phyloP scores from a whole-genome alignment of 2,329 filamentous ascomycete species.

The Aspergillus quadricinctus region DNA sequence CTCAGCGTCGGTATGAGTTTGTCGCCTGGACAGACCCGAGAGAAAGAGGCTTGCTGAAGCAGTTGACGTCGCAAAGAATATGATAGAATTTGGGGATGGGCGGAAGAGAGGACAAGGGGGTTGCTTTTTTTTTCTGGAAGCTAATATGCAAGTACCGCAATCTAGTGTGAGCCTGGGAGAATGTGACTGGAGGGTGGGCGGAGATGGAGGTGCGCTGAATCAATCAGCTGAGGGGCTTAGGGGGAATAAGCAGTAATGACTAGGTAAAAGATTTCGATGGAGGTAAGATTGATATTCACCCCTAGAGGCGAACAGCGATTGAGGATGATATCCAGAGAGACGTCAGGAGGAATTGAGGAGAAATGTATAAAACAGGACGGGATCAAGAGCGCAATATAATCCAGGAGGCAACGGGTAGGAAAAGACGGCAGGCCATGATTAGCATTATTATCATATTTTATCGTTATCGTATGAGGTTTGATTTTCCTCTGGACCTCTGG shows the following conservation, averaged over 20 bases:
- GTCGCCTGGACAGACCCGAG: slow-evolving; percentile 21
- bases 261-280: not conserved
- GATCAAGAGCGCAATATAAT: not conserved
- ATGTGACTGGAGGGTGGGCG: slow-evolving; percentile 5
- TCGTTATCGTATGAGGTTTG: slow-evolving; percentile 13
- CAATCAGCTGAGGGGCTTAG: slow-evolving; percentile 23
- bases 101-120: slow-evolving; percentile 13
- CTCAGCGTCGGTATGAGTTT: slow-evolving; percentile 8
- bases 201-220: slow-evolving; percentile 18
- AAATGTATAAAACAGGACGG: not conserved
- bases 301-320: not conserved
- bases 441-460: slow-evolving; percentile 15
- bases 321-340: not conserved
- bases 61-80: slow-evolving; percentile 10
- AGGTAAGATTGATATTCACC: not conserved
- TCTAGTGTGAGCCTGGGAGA: slow-evolving; percentile 14
- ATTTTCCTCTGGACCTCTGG: slow-evolving; percentile 12
- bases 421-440: slow-evolving; percentile 8
- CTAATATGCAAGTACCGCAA: slow-evolving; percentile 21
- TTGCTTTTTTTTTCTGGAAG: slow-evolving; percentile 1
- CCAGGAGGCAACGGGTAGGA: not conserved
- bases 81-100: slow-evolving; percentile 8
- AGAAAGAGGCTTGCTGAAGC: slow-evolving; percentile 15
- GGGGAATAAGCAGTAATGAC: slow-evolving; percentile 12
- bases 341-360: not conserved